phyloP scores from a whole-genome alignment of 177 flowering plant genomes.

The Telopea speciosissima region DNA sequence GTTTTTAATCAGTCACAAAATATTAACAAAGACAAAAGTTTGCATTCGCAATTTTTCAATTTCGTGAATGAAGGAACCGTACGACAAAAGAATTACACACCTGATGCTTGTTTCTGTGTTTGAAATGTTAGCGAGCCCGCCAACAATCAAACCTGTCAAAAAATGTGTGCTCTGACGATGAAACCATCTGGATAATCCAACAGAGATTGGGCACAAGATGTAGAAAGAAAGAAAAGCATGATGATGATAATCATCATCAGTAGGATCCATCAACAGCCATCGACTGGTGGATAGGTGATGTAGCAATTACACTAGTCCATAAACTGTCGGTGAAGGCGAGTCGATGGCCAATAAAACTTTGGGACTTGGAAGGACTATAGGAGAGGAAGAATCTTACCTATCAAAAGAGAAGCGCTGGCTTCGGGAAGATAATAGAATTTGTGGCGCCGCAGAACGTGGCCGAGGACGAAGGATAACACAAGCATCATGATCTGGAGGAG shows the following conservation, averaged over 20 bases:
- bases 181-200: not conserved
- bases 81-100: conserved; percentile 23
- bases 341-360: not conserved
- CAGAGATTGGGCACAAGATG: not conserved
- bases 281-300: not conserved
- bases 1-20: too few relatives aligned
- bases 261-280: not conserved
- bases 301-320: not conserved
- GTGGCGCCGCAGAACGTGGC: conserved; percentile 91
- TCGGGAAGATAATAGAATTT: conserved; percentile 91
- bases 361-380: not conserved
- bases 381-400: conserved; percentile 40
- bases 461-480: conserved; percentile 90
- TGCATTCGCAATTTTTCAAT: too few relatives aligned
- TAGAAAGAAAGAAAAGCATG: not conserved
- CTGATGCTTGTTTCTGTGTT: conserved; percentile 85
- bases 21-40: not conserved
- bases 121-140: conserved; percentile 89
- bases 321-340: not conserved
- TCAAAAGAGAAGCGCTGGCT: conserved; percentile 95
- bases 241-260: not conserved
- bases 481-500: conserved; percentile 99
- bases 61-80: not conserved
- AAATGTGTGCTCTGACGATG: not conserved
- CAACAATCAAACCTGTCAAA: conserved; percentile 76